These are phyloP conservation scores for Backusella australiensis DNA, from an alignment of 192 early-diverging fungal genomes.

Conservation along the genomic window DNA sequence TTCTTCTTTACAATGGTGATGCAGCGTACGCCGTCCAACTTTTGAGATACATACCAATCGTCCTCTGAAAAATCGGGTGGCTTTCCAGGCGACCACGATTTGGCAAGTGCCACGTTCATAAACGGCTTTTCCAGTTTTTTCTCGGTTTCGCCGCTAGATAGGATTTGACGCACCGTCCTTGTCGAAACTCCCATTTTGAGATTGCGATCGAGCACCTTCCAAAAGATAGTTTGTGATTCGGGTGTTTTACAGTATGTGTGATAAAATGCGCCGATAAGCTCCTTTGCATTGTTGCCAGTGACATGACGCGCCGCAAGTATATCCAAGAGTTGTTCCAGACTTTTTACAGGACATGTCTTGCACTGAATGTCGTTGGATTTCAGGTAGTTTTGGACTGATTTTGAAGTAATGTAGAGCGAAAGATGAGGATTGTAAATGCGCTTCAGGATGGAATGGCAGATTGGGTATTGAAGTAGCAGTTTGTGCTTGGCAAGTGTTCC, in stretches of 20 bases:
- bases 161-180: conserved; percentile 8
- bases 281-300: conserved; percentile 19
- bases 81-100: background rate
- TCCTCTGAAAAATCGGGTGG: background rate
- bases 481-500: conserved; percentile 21
- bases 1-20: conserved; percentile 31
- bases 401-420: conserved; percentile 10
- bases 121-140: background rate
- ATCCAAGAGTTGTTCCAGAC: conserved; percentile 15
- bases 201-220: conserved; percentile 33
- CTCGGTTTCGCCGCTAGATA: background rate
- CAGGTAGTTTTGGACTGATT: background rate
- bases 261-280: conserved; percentile 12
- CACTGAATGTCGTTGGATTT: background rate
- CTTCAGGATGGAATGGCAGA: conserved; percentile 13
- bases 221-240: conserved; percentile 24
- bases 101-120: conserved; percentile 25
- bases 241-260: conserved; percentile 10
- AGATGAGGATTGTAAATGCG: conserved; percentile 33
- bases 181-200: conserved; percentile 34
- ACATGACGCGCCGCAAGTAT: conserved; percentile 21
- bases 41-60: conserved; percentile 45
- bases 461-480: conserved; percentile 9
- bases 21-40: conserved; percentile 53
- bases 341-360: background rate